These are phyloP conservation scores for Ganoderma sp. DNA, from an alignment of 1,284 basidiomycete genomes.

Conservation along the genomic window DNA sequence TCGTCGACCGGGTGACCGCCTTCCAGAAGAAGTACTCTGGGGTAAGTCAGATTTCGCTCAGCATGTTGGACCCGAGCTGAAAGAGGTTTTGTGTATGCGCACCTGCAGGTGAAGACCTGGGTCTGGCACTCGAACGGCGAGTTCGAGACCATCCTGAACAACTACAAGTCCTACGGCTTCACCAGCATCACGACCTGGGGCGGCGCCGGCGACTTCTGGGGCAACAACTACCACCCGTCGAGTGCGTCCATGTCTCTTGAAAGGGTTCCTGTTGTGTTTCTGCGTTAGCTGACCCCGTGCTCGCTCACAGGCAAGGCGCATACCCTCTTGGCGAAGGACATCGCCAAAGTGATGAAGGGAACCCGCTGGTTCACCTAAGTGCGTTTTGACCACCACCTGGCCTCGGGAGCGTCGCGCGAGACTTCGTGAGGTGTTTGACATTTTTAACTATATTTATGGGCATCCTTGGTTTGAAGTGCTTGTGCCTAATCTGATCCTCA, in stretches of 20 bases:
- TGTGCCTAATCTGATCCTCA: not conserved
- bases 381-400: not conserved
- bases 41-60: not conserved
- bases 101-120: conserved; percentile 51
- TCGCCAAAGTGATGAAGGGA: conserved; percentile 26
- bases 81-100: not conserved
- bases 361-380: not conserved
- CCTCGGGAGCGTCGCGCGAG: not conserved
- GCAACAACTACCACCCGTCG: conserved; percentile 34
- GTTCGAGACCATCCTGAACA: conserved; percentile 56
- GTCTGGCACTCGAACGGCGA: conserved; percentile 57
- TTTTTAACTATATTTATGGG: not conserved
- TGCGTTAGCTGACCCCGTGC: not conserved
- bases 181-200: conserved; percentile 57
- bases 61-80: not conserved
- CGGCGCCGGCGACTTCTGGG: conserved; percentile 58
- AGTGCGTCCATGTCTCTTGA: conserved; percentile 9
- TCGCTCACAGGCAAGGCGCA: conserved; percentile 30
- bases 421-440: not conserved
- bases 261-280: not conserved
- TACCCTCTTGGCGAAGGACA: conserved; percentile 36
- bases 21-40: not conserved
- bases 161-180: conserved; percentile 57
- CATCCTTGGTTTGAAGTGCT: conserved; percentile 1
- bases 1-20: not conserved